These are phyloP conservation scores for Schizosaccharomyces octosporus DNA, from an alignment of 805 yeast genomes.

Conservation along the genomic window DNA sequence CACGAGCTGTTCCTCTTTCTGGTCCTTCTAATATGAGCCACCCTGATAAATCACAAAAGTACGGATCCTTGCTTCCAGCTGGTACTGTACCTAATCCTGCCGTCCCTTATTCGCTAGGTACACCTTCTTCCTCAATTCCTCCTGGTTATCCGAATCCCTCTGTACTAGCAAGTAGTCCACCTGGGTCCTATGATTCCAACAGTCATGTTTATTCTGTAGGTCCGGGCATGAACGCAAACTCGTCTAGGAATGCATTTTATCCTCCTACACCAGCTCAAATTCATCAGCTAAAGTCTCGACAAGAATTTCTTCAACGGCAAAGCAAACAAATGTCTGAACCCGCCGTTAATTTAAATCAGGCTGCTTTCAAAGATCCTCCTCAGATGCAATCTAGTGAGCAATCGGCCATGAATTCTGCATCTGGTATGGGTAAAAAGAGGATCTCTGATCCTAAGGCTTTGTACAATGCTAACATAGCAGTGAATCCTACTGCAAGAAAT, in stretches of 20 bases:
- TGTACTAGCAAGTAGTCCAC: not conserved
- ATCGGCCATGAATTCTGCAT: too few relatives aligned
- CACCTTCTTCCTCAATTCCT: not conserved
- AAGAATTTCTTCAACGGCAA: conserved; percentile 6
- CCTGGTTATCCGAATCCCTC: not conserved
- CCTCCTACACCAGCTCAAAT: conserved; percentile 6
- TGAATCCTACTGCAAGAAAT: too few relatives aligned
- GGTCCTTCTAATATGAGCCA: not conserved
- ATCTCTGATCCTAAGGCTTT: too few relatives aligned
- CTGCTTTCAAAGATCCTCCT: not conserved
- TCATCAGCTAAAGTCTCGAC: conserved; percentile 7
- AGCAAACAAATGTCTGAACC: conserved; percentile 4
- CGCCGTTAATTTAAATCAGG: not conserved
- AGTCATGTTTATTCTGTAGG: not conserved
- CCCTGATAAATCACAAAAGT: not conserved
- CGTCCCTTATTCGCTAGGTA: not conserved
- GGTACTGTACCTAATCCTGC: too few relatives aligned
- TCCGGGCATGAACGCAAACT: not conserved
- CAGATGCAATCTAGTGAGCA: not conserved
- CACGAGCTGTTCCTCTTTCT: not conserved
- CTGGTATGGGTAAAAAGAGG: too few relatives aligned
- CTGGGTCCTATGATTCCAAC: not conserved
- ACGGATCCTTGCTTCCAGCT: too few relatives aligned
- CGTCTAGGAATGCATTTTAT: not conserved
- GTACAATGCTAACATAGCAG: too few relatives aligned